Percentiles rank a stretch among this genome's conserved stretches.
Conservation (phyloP, 2,329 filamentous ascomycete species). For the Arthroderma uncinatum region DNA sequence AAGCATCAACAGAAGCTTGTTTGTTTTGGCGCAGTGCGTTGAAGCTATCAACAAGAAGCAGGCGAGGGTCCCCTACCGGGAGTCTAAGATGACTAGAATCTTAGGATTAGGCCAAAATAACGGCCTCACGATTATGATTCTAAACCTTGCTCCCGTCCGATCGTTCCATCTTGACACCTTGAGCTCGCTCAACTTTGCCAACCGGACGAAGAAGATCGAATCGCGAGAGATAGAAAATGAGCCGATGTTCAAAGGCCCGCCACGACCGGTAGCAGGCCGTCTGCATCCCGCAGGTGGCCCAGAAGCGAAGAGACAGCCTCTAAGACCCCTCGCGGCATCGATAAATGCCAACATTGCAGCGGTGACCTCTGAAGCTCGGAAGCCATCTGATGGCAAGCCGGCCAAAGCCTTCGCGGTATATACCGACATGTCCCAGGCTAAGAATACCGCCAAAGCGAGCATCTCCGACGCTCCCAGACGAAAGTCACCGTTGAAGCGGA, state of each 20-base stretch:
- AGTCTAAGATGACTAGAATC: constrained; percentile 96
- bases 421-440: constrained; percentile 50
- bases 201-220: constrained; percentile 90
- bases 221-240: constrained; percentile 93
- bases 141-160: constrained; percentile 83
- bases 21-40: constrained; percentile 87
- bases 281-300: constrained; percentile 30
- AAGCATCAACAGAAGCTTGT: constrained; percentile 94
- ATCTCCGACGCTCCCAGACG: constrained; percentile 36
- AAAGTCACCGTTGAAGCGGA: constrained; percentile 30
- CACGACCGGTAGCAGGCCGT: constrained; percentile 40
- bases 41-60: constrained; percentile 77
- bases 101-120: constrained; percentile 88
- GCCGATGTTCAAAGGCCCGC: constrained; percentile 69
- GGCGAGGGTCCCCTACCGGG: constrained; percentile 74
- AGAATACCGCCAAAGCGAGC: constrained; percentile 16
- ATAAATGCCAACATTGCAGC: constrained; percentile 60
- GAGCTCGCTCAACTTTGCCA: constrained; percentile 89
- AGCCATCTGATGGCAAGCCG: constrained; percentile 55
- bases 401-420: constrained; percentile 80
- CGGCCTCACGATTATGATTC: constrained; percentile 89
- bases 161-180: constrained; percentile 90
- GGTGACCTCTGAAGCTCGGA: constrained; percentile 41
- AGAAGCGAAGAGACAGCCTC: constrained; percentile 55
- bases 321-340: constrained; percentile 63